phyloP scores from a whole-genome alignment of 331 rosid genomes.

The Saraca asoca region DNA sequence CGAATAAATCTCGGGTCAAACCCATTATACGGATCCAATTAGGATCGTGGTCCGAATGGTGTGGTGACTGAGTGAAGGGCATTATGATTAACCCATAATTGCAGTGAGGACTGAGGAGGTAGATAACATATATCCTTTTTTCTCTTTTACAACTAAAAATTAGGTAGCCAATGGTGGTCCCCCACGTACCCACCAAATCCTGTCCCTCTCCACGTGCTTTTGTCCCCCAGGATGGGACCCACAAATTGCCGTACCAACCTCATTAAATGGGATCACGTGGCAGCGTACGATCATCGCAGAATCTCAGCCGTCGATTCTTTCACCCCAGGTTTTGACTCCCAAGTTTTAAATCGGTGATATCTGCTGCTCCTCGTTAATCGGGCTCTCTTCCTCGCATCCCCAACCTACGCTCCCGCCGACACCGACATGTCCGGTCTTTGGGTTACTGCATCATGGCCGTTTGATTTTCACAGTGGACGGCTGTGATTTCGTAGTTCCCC shows the following conservation, averaged over 20 bases:
- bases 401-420: conserved; percentile 75
- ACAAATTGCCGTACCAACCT: conserved; percentile 31
- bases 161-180: conserved; percentile 27
- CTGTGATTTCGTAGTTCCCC: conserved; percentile 35
- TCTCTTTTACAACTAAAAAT: no score
- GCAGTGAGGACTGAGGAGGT: no score
- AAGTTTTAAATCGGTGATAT: background rate
- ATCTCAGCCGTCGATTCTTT: conserved; percentile 40
- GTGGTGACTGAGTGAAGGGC: background rate
- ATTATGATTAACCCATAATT: conserved; percentile 48
- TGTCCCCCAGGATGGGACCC: conserved; percentile 46
- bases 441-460: background rate
- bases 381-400: conserved; percentile 47
- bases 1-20: no score
- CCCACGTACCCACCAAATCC: conserved; percentile 32
- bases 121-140: background rate
- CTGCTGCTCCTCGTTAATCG: conserved; percentile 52
- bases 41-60: no score
- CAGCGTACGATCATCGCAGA: conserved; percentile 34
- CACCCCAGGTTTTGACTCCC: conserved; percentile 28
- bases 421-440: conserved; percentile 48
- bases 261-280: conserved; percentile 55
- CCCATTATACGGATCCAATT: no score
- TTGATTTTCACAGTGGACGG: conserved; percentile 2
- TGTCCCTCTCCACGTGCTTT: conserved; percentile 45